Evolutionary conservation across 2,329 filamentous ascomycete genomes (phyloP).

Genomic region (Fusarium phyllophilum): DNA sequence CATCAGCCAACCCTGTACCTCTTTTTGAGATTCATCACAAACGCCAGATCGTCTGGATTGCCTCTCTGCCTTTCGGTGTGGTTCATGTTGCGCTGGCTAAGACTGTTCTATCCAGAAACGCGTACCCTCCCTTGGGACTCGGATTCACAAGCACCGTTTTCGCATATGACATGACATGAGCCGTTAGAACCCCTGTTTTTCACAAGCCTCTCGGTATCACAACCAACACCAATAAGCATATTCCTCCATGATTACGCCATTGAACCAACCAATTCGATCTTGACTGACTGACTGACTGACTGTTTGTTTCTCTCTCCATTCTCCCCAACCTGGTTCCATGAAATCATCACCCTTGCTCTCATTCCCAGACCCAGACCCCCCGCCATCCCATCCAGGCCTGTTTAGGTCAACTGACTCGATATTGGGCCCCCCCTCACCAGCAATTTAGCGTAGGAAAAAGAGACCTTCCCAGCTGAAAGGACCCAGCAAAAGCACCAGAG

Average conservation of each 20-base stretch:
- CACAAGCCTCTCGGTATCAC: not conserved
- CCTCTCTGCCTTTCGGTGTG: not conserved
- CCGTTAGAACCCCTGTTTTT: constrained; percentile 14
- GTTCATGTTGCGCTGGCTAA: not conserved
- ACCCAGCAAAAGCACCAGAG: constrained; percentile 26
- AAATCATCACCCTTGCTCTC: constrained; percentile 6
- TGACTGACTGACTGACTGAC: not conserved
- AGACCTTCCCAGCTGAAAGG: constrained; percentile 33
- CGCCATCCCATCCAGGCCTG: constrained; percentile 18
- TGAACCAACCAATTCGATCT: not conserved
- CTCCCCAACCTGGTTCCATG: constrained; percentile 3
- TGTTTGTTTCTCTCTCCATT: constrained; percentile 10
- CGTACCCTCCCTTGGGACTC: constrained; percentile 16
- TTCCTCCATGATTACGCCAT: constrained; percentile 4
- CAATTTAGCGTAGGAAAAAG: constrained; percentile 26
- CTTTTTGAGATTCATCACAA: constrained; percentile 22
- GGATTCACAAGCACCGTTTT: constrained; percentile 17
- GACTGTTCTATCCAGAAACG: constrained; percentile 4
- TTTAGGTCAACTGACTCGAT: constrained; percentile 40
- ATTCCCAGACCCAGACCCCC: constrained; percentile 17
- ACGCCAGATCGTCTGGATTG: constrained; percentile 7
- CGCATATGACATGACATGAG: constrained; percentile 16
- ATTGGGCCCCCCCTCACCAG: constrained; percentile 25
- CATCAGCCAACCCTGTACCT: constrained; percentile 6
- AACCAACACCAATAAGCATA: constrained; percentile 19